Percentiles rank a stretch among this genome's conserved stretches.
phyloP scores from a whole-genome alignment of 345 rosid genomes.

The rapeseed (Brassica napus) region Da-Ae NC_063438.1:4655501-4656000 shows the following conservation, averaged over 20 bases:
- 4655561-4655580: slow-evolving; percentile 69
- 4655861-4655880: background rate
- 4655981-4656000: background rate
- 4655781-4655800: background rate
- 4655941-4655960: background rate
- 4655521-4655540: slow-evolving; percentile 65
- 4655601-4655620: slow-evolving; percentile 65
- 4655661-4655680: background rate
- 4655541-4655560: slow-evolving; percentile 64
- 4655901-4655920: background rate
- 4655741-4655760: background rate
- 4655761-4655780: background rate
- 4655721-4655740: slow-evolving; percentile 3
- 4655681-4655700: slow-evolving; percentile 2
- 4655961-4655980: background rate
- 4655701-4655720: background rate
- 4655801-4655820: background rate
- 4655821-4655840: background rate
- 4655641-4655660: slow-evolving; percentile 26
- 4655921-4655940: background rate
- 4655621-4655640: slow-evolving; percentile 52
- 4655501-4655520: slow-evolving; percentile 55
- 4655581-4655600: slow-evolving; percentile 58
- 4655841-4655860: background rate
- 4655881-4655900: background rate